Conservation (phyloP, 2,329 filamentous ascomycete species). For the Cercospora zeae-maydis region DNA sequence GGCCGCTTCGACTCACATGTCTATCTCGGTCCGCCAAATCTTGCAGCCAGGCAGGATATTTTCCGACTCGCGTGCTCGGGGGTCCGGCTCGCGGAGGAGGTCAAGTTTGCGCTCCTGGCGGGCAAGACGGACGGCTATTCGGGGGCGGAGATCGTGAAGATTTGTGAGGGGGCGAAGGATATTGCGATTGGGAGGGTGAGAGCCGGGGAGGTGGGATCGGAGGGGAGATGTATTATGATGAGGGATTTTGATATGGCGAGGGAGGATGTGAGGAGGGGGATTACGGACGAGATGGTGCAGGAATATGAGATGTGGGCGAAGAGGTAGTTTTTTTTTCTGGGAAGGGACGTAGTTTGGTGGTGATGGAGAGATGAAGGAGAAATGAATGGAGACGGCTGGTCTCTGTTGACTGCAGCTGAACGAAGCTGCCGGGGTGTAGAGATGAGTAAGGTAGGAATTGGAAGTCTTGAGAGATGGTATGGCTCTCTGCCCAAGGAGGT, state of each 20-base stretch:
- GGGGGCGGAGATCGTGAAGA: constrained; percentile 73
- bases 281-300: constrained; percentile 57
- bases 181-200: constrained; percentile 11
- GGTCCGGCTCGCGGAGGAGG: constrained; percentile 58
- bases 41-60: constrained; percentile 70
- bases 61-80: constrained; percentile 64
- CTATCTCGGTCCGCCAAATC: constrained; percentile 79
- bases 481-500: too few relatives aligned
- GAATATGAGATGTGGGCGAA: constrained; percentile 53
- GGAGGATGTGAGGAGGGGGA: constrained; percentile 50
- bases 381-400: too few relatives aligned
- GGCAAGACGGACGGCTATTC: constrained; percentile 70
- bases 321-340: not conserved
- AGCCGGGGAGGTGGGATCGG: constrained; percentile 34
- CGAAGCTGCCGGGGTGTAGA: not conserved
- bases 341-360: not conserved
- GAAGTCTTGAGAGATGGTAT: not conserved
- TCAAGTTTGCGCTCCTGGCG: constrained; percentile 65
- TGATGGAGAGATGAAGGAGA: not conserved
- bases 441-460: not conserved
- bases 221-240: constrained; percentile 33
- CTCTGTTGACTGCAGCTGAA: not conserved
- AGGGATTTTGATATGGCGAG: constrained; percentile 47
- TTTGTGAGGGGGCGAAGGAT: constrained; percentile 45
- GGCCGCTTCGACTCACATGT: constrained; percentile 81